Base-by-base conservation (phyloP, 2,329 filamentous ascomycete species). In the Boeremia exigua region DNA sequence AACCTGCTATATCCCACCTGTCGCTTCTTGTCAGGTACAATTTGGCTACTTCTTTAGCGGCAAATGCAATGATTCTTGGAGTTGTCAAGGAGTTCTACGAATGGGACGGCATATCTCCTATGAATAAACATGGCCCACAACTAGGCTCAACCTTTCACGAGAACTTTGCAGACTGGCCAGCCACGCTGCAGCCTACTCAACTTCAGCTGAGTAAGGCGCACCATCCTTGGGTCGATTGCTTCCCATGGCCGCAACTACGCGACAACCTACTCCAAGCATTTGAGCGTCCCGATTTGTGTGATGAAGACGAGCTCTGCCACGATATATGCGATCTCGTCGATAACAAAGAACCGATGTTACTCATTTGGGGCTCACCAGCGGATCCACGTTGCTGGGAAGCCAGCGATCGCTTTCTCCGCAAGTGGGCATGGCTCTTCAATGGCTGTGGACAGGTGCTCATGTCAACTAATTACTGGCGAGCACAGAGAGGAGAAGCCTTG, bases 361-460 rank as follows among this genome's bases (percentile, higher is more conserved):
- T 83, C 11, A 78, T 83, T 1, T 84, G 81, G 82, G 79, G 80
- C 0, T 77, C 81, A 6, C 72, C 81, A 0, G 79, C 76, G 70
- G 74, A 82, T 32, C 51, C 71, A 2, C 56, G 58, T 0, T 78
- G 74, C 9, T 84, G 82, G 82, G 82, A 84, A 58, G 70, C 79
- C 1, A 81, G 75, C 0, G 72, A 75, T 8, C 52, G 56, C 0
- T 83, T 85, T 58, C 59, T 79, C 2, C 68, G 67, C 36, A 83
- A 82, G 58, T 84, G 80, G 79, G 71, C 62, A 1, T 74, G 73
- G 68, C 47, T 80, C 9, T 37, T 80, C 0, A 59, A 59, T 1
- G 78, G 74, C 0, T 81, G 78, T 47, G 53, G 59, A 0, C 75
- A 80, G 30, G 47, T 80, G 6, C 53, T 79, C 6, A 61, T 71